Base-by-base conservation (phyloP, 1,139 yeast species). In the Suhomyces bokatorum region DNA sequence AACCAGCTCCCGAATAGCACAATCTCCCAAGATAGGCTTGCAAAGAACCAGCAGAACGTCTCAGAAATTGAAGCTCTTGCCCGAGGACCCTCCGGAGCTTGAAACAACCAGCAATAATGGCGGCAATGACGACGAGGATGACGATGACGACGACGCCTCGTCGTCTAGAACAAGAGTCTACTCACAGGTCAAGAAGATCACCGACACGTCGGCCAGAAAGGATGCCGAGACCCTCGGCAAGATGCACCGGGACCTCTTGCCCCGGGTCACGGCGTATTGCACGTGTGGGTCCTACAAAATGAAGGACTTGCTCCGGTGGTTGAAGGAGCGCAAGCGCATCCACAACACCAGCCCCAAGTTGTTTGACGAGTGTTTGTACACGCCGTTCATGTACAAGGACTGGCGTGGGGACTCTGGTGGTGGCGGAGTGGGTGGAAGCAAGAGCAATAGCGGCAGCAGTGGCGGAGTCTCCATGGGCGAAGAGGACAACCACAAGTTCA, bases 201-300 rank as follows among this genome's bases (percentile, higher is more conserved):
- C 86, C 35, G 97, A 93, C 52, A 78, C 86, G n/a, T 85, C 95
- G 1, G 98, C 99, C 0, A 73, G 98, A 52, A 85, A 85, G 53
- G 98, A 93, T 72, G 99, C 99, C 0, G 97, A 90, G 60, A 80
- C 91, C 35, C 71, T 93, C 47, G 96, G 97, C 6, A 91, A 90
- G 59, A 87, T 87, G 53, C 97, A 93, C 61, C 75, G 99, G 48
- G 86, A 84, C 39, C 65, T 85, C 42, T 70, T 87, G 43, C 95
- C 99, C 1, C 72, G 99, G 54, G 97, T 91, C 2, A 91, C 97
- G 0, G 96, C 97, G 0, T 93, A 90, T 62, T 91, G 98, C 67
- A 91, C 98, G 0, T 90, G 97, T 35, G 93, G 97, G 31, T 83
- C 95, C 20, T 93, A 90, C 61, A 82, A 81, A 53, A 87, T 93